Evolutionary conservation across 176 grass and related monocot species (phyloP).

Genomic region (Themeda triandra): DNA sequence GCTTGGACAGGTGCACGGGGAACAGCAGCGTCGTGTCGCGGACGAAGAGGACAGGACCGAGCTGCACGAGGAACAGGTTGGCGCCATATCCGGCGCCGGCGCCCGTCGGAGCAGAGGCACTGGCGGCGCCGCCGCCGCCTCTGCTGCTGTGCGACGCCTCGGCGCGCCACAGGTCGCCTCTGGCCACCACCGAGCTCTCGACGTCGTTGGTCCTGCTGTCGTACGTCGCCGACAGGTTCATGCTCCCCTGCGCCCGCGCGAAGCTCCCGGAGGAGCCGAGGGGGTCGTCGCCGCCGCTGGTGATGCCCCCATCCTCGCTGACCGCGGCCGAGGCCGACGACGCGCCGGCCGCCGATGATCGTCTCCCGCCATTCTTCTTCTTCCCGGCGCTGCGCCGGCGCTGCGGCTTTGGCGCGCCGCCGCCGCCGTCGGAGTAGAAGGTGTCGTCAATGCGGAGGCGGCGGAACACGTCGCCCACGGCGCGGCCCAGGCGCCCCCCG

Average conservation of each 20-base stretch:
- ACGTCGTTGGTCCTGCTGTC: constrained; percentile 55
- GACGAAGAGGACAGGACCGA: constrained; percentile 63
- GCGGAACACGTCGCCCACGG: constrained; percentile 47
- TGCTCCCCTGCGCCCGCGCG: constrained; percentile 48
- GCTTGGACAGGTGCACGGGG: constrained; percentile 68
- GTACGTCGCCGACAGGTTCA: constrained; percentile 52
- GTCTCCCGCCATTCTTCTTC: background rate
- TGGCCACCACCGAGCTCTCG: constrained; percentile 65
- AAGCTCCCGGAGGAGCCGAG: constrained; percentile 7
- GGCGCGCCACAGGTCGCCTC: constrained; percentile 57
- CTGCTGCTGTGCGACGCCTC: constrained; percentile 53
- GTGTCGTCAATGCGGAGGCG: constrained; percentile 43
- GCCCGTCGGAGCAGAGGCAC: background rate
- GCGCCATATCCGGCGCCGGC: background rate
- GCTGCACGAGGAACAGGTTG: constrained; percentile 58
- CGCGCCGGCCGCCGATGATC: too few relatives aligned
- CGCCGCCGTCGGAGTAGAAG: background rate
- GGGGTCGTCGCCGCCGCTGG: background rate
- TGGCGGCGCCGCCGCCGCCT: background rate
- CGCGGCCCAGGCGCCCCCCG: constrained; percentile 43
- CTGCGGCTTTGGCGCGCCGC: background rate
- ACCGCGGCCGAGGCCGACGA: background rate
- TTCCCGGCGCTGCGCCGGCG: background rate
- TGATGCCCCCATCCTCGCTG: background rate
- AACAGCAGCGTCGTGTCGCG: constrained; percentile 60